Base-by-base conservation (phyloP, 208 protist species). In the Leishmania turanica region DNA sequence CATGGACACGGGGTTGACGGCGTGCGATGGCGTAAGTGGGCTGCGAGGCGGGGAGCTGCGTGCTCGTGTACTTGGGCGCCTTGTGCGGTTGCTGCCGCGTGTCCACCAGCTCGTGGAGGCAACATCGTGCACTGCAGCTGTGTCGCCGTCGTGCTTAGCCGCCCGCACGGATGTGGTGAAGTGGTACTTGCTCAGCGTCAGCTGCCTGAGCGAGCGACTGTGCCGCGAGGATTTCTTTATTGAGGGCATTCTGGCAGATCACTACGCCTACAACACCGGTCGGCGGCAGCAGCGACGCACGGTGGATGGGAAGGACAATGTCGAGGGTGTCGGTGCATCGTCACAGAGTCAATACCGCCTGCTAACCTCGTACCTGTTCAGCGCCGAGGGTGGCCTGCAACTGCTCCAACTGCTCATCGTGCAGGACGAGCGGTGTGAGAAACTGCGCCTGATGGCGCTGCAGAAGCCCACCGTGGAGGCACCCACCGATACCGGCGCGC, bases 291-390 rank as follows among this genome's bases (percentile, higher is more conserved):
- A 71, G 31, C 31, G 58, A 8, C 24, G 0, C 68, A 15, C 19
- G 15, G 21, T 51, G 11, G n/a, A n/a, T 34, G 42, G 17, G 27
- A 34, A n/a, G 11, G 62, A 53, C 77, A 31, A 19, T 27, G 49
- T 1, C 42, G 65, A 27, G 42, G 78, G n/a, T 21, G 31, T 15
- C 9, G 27, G 8, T 69, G 9, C n/a, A 34, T n/a, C 49, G 53
- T 42, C 42, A 1, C 66, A 65, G 64, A 79, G 82, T 68, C 78
- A 70, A 8, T 89, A 90, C 49, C 84, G 84, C 54, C 78, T 85
- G 60, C 76, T 85, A 27, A 71, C 89, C 19, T 92, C 90, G 24
- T 89, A 92, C 74, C 83, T 95, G 64, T 97, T 96, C 87, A 96
- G 87, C 70, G 7, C 82, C 1, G 84, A 91, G 60, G 92, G 88